Evolutionary conservation across 2,329 filamentous ascomycete species (phyloP), one percentile per base, ranked within the genome.

Genomic region (Diaporthe helianthi): DNA sequence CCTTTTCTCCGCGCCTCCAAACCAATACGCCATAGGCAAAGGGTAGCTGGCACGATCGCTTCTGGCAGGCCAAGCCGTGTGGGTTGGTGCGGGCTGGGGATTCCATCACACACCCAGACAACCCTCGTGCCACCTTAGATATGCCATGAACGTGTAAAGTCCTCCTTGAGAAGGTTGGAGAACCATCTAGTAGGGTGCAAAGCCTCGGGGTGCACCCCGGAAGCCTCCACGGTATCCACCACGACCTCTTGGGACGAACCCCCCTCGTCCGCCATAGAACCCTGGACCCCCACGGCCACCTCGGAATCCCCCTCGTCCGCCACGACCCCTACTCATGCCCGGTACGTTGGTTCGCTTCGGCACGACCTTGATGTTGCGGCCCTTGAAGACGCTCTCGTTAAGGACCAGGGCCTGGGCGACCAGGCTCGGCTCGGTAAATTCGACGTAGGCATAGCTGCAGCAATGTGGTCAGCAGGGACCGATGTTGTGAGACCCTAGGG

Each of bases 321-420:
- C 93, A 64, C 93, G 86, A 33, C 94, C 93, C 73, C 95, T 90
- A 74, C 88, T 92, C 93, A 99, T 95, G 71, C 96, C 96, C 1
- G 96, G 96, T 65, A 99, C 85, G 79, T 99, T 99, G 75, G 96
- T 99, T 72, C 96, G 92, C 85, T 99, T 99, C 41, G 96, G 95
- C 10, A 83, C 83, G 78, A 98, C 96, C 89, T 99, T 99, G 79
- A 99, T 89, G 80, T 96, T 97, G 76, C 96, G 90, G 72, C 93
- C 94, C 76, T 96, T 94, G 83, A 99, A 97, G 69, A 97, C 87
- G 80, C 94, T 98, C 83, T 99, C 96, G 80, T 99, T 98, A 69
- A 99, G 85, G 49, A 98, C 94, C 71, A 99, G 87, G 55, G 70
- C 70, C 17, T 71, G 54, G 46, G 70, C 63, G 22, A 71, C 70